Evolutionary conservation across 768 basidiomycete genomes (phyloP).

Genomic region (Amanita muscaria): DNA sequence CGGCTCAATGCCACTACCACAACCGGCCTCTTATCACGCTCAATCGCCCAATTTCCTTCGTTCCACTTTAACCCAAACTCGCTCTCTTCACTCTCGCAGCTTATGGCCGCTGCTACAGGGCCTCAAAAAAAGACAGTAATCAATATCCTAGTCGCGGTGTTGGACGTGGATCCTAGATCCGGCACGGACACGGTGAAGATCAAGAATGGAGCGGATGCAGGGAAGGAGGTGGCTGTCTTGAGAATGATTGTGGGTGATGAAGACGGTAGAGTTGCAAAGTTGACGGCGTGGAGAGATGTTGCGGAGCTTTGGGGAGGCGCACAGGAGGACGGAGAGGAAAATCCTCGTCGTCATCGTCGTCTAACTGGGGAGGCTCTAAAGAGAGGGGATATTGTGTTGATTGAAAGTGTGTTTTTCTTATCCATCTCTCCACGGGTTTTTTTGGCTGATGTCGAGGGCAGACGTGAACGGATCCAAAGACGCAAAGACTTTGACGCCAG

Average conservation of each 20-base stretch:
- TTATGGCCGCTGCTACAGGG: slow-evolving; percentile 17
- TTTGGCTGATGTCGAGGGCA: slow-evolving; percentile 14
- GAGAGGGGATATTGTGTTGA: slow-evolving; percentile 62
- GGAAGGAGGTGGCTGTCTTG: slow-evolving; percentile 57
- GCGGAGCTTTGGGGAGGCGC: slow-evolving; percentile 64
- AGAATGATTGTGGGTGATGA: slow-evolving; percentile 72
- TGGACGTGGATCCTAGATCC: slow-evolving; percentile 77
- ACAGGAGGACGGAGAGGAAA: slow-evolving; percentile 17
- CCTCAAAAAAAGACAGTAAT: slow-evolving; percentile 43
- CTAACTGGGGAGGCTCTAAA: slow-evolving; percentile 39
- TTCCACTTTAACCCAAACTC: slow-evolving; percentile 66
- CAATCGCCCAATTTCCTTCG: slow-evolving; percentile 62
- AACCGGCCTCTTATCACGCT: too few relatives aligned
- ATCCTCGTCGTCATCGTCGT: too few relatives aligned
- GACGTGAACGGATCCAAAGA: slow-evolving; percentile 47
- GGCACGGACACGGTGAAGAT: slow-evolving; percentile 62
- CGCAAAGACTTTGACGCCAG: slow-evolving; percentile 31
- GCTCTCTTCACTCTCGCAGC: slow-evolving; percentile 42
- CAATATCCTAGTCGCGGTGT: slow-evolving; percentile 50
- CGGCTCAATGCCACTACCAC: slow-evolving; percentile 37
- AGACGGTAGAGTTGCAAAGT: slow-evolving; percentile 54
- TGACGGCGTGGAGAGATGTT: slow-evolving; percentile 72
- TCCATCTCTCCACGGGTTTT: background rate
- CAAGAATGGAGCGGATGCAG: slow-evolving; percentile 63
- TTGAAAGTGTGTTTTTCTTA: slow-evolving; percentile 49